Base-by-base conservation (phyloP, 2,329 filamentous ascomycete genomes). In the Sarocladium brachiariae region DNA sequence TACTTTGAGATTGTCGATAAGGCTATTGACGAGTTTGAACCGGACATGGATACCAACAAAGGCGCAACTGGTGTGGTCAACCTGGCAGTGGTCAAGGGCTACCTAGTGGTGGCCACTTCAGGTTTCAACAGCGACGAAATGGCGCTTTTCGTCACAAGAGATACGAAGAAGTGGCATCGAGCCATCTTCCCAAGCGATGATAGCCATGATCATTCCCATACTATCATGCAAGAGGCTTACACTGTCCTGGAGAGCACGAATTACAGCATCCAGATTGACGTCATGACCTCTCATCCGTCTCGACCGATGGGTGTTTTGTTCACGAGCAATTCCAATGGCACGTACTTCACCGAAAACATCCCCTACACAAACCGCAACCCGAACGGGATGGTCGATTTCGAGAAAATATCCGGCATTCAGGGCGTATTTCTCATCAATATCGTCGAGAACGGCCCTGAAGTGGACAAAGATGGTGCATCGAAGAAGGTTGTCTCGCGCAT, bases 231-330 rank as follows among this genome's bases (percentile, higher is more conserved):
- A 64, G 81, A 92, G 63, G 89, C 88, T 2, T 99, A 96, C 67
- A 99, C 93, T 0, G 80, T 99, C 45, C 77, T 99, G 35, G 92
- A 97, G 69, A 93, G 91, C 61, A 97, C 93, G 37, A 92, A 96
- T 63, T 96, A 99, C 73, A 96, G 92, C 71, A 90, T 99, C 59
- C 92, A 97, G 69, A 83, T 99, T 51, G 91, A 97, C 66, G 91
- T 97, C 55, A 84, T 92, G 78, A 89, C 86, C 1, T 74, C 74
- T 34, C 73, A 72, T 39, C 77, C 77, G 11, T 78, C 76, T 1
- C 80, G 78, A 33, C 80, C 86, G 0, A 92, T 96, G 80, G 95
- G 93, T 30, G 83, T 87, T 10, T 75, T 99, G 51, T 92, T 96
- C 62, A 95, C 90, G 5, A 97, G 92, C 64, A 99, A 99, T 65